Percentiles rank a stretch among this genome's conserved stretches.
These are phyloP conservation scores for Penicillium olsonii DNA, from an alignment of 2,329 filamentous ascomycete genomes.

Conservation along the genomic window DNA sequence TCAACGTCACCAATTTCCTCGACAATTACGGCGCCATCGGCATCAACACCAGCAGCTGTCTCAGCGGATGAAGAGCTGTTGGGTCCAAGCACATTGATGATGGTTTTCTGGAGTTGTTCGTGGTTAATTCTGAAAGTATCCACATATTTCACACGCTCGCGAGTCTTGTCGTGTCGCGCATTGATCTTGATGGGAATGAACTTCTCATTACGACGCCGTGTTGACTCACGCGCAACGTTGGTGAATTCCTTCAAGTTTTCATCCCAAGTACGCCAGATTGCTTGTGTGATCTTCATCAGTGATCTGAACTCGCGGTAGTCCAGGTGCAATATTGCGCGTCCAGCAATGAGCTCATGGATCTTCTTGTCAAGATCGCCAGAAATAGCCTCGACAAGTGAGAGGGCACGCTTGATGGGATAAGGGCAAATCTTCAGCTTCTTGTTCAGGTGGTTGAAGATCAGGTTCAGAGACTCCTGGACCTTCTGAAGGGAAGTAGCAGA, in stretches of 20 bases:
- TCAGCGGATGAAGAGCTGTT: constrained; percentile 61
- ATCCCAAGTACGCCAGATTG: constrained; percentile 91
- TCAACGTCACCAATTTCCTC: constrained; percentile 98
- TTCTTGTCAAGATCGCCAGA: constrained; percentile 88
- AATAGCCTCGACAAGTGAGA: constrained; percentile 95
- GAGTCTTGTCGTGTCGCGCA: constrained; percentile 82
- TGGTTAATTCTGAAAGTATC: constrained; percentile 94
- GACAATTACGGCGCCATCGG: constrained; percentile 69
- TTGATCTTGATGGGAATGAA: constrained; percentile 98
- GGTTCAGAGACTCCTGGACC: constrained; percentile 80
- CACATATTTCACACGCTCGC: constrained; percentile 90
- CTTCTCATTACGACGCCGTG: constrained; percentile 88
- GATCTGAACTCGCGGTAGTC: constrained; percentile 87
- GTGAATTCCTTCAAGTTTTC: constrained; percentile 97
- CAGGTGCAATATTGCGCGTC: constrained; percentile 84
- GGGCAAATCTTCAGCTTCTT: constrained; percentile 96
- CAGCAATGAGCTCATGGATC: constrained; percentile 81
- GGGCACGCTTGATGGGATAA: constrained; percentile 86
- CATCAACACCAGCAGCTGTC: constrained; percentile 38
- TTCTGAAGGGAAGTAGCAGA: constrained; percentile 88
- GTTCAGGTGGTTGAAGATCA: constrained; percentile 93
- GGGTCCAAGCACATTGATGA: constrained; percentile 91
- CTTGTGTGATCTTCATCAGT: constrained; percentile 79
- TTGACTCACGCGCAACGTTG: constrained; percentile 93
- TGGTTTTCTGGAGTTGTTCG: constrained; percentile 94